phyloP scores from a whole-genome alignment of 2,329 filamentous ascomycete genomes.

The Fusarium abutilonis region DNA sequence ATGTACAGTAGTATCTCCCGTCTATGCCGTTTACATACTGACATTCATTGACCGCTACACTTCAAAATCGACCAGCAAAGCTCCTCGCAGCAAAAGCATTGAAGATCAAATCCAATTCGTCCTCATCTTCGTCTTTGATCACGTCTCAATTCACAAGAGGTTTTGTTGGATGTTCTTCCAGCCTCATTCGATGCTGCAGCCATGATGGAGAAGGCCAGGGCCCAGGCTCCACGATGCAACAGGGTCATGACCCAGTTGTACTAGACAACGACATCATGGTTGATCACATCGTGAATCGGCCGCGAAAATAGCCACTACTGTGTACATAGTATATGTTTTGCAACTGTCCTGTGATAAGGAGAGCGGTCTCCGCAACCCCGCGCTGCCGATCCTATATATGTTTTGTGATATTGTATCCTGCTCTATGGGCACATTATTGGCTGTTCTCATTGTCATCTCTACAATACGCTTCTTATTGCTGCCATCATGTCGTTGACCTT shows the following conservation, averaged over 20 bases:
- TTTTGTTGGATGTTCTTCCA: constrained; percentile 8
- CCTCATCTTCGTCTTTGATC: not conserved
- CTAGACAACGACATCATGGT: constrained; percentile 6
- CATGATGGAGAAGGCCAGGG: constrained; percentile 29
- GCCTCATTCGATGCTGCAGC: constrained; percentile 23
- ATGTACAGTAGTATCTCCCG: too few relatives aligned
- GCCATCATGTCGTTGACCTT: constrained; percentile 5
- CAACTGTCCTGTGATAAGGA: not conserved
- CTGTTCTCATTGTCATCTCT: not conserved
- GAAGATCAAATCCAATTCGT: not conserved
- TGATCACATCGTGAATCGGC: not conserved
- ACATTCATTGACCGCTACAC: not conserved
- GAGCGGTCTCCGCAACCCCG: constrained; percentile 1
- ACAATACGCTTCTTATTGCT: not conserved
- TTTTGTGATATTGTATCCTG: constrained; percentile 1
- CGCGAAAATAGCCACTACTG: not conserved
- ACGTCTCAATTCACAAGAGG: not conserved
- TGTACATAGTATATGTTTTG: not conserved
- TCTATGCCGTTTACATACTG: not conserved
- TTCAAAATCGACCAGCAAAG: not conserved
- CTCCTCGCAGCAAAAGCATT: not conserved
- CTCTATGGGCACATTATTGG: constrained; percentile 8
- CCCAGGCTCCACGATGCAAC: constrained; percentile 18
- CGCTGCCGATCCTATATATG: constrained; percentile 2
- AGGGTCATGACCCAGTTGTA: constrained; percentile 6